phyloP scores from a whole-genome alignment of 257 asterid genomes.

The Nicotiana knightiana region DNA sequence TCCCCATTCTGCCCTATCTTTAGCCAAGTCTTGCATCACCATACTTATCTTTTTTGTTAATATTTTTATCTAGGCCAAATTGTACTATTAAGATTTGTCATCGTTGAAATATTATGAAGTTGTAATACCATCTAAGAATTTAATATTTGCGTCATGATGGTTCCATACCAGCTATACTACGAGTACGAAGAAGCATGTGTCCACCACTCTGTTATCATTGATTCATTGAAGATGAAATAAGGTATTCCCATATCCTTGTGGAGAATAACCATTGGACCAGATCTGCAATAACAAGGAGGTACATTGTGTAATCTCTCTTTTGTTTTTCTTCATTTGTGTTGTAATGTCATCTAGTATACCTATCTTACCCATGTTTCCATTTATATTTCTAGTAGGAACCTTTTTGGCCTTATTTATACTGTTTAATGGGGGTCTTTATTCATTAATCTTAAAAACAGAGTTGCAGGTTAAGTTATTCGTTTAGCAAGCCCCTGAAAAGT shows the following conservation, averaged over 20 bases:
- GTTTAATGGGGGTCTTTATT: not conserved
- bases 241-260: too few species aligned
- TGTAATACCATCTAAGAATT: not conserved
- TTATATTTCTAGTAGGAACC: not conserved
- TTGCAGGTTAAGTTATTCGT: not conserved
- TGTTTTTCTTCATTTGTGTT: too few species aligned
- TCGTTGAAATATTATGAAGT: not conserved
- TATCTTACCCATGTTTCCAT: too few species aligned
- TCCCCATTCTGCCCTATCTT: too few species aligned
- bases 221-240: not conserved
- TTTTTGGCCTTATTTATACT: not conserved
- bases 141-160: not conserved
- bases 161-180: not conserved
- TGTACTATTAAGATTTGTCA: not conserved
- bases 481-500: not conserved
- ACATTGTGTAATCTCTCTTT: too few species aligned
- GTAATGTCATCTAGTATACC: too few species aligned
- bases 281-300: too few species aligned
- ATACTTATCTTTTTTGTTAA: too few species aligned
- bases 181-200: not conserved
- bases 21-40: not conserved
- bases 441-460: not conserved
- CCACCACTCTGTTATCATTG: not conserved
- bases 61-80: not conserved
- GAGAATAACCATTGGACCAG: too few species aligned